A percentile compares a stretch with the other conserved stretches of the same genome.
phyloP scores from a whole-genome alignment of 495 filamentous ascomycete species.

The Pseudevernia furfuracea region DNA sequence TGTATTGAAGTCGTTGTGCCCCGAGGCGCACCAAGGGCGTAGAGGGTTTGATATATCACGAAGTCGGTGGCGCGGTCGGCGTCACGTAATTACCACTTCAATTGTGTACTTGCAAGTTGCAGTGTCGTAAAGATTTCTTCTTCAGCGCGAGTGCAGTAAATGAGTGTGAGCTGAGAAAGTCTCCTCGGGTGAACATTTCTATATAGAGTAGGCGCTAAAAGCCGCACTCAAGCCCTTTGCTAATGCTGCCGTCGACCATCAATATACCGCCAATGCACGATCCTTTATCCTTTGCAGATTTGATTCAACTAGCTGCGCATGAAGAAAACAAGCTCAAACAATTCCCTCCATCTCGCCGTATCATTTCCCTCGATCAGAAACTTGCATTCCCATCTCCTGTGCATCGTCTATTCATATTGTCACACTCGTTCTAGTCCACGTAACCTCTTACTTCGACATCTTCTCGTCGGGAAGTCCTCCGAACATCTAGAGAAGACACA shows the following conservation, averaged over 20 bases:
- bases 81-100: too few relatives aligned
- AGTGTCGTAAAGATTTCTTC: not conserved
- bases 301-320: not conserved
- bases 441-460: conserved; percentile 4
- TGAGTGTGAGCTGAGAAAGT: not conserved
- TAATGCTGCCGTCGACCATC: not conserved
- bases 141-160: not conserved
- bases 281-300: not conserved
- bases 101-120: not conserved
- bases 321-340: conserved; percentile 3
- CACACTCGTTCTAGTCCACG: conserved; percentile 9
- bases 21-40: not conserved
- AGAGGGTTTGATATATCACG: not conserved
- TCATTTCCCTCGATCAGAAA: not conserved
- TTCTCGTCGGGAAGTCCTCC: conserved; percentile 21
- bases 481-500: conserved; percentile 21
- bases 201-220: not conserved
- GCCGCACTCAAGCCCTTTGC: not conserved
- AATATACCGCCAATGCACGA: not conserved
- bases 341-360: conserved; percentile 1
- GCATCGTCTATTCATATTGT: conserved; percentile 3
- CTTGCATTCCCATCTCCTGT: not conserved
- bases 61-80: not conserved
- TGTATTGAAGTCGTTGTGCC: not conserved
- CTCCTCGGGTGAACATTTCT: not conserved